phyloP scores from a whole-genome alignment of 257 asterid species.

The Knoxia roxburghii region DNA sequence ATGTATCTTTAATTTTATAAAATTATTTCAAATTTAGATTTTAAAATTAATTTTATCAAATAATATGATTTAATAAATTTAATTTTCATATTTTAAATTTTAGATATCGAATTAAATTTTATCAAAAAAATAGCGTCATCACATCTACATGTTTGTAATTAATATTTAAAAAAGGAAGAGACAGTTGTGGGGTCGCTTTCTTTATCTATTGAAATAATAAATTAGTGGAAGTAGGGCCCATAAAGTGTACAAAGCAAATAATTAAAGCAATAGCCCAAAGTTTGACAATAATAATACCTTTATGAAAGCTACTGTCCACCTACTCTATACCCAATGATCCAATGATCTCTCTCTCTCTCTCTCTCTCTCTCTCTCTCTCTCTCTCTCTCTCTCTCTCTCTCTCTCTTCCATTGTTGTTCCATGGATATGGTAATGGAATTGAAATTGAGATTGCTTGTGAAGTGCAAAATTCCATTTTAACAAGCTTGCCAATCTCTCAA shows the following conservation, averaged over 20 bases:
- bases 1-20: no score
- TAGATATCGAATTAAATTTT: no score
- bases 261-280: constrained; percentile 57
- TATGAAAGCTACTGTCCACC: constrained; percentile 56
- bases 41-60: no score
- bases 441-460: constrained; percentile 35
- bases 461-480: constrained; percentile 19
- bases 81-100: no score
- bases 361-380: not conserved
- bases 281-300: constrained; percentile 57
- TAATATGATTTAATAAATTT: no score
- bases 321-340: no score
- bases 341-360: not conserved
- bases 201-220: not conserved
- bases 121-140: no score
- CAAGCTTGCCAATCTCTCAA: no score
- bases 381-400: not conserved
- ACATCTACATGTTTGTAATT: no score
- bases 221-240: constrained; percentile 41
- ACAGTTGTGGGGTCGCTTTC: constrained; percentile 48
- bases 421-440: constrained; percentile 10
- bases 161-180: no score
- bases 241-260: constrained; percentile 37
- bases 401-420: not conserved
- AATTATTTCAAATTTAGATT: no score